Percentiles rank a stretch among this genome's conserved stretches.
phyloP scores from a whole-genome alignment of 1,284 basidiomycete species.

The Cutaneotrichosporon cavernicola region DNA sequence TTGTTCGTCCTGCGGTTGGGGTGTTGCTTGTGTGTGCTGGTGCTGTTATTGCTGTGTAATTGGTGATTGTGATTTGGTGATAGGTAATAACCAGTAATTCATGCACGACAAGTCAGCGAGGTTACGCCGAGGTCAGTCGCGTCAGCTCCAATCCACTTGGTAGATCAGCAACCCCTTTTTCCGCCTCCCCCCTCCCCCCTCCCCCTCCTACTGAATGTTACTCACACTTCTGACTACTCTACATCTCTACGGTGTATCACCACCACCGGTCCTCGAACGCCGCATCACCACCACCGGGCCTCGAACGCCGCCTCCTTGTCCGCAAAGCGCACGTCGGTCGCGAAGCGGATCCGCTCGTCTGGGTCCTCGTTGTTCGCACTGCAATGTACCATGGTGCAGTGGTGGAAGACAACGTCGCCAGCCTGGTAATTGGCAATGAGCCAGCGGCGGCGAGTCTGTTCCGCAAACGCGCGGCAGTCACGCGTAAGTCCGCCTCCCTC shows the following conservation, averaged over 20 bases:
- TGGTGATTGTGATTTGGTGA: too few species aligned
- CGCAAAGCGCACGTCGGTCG: constrained; percentile 24
- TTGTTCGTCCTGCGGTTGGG: too few species aligned
- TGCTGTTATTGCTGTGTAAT: too few species aligned
- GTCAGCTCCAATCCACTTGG: too few species aligned
- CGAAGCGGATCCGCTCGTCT: constrained; percentile 20
- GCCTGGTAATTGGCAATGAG: constrained; percentile 26
- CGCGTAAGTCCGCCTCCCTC: constrained; percentile 19
- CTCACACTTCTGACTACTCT: constrained; percentile 1
- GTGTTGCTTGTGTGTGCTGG: too few species aligned
- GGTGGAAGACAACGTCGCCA: constrained; percentile 31
- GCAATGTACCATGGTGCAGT: constrained; percentile 24
- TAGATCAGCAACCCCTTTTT: too few species aligned
- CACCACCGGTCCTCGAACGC: too few species aligned
- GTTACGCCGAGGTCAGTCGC: too few species aligned
- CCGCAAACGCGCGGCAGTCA: constrained; percentile 17
- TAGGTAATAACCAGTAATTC: too few species aligned
- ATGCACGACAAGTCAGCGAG: too few species aligned
- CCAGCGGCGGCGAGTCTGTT: constrained; percentile 20
- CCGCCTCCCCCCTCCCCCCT: too few species aligned
- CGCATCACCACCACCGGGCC: constrained; percentile 18
- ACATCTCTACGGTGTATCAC: constrained; percentile 10
- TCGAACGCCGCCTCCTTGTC: constrained; percentile 18
- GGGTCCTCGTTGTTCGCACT: constrained; percentile 23
- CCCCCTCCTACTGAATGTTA: background rate